Evolutionary conservation across 805 yeast species (phyloP).

Genomic region (Pichia phayaonensis): DNA sequence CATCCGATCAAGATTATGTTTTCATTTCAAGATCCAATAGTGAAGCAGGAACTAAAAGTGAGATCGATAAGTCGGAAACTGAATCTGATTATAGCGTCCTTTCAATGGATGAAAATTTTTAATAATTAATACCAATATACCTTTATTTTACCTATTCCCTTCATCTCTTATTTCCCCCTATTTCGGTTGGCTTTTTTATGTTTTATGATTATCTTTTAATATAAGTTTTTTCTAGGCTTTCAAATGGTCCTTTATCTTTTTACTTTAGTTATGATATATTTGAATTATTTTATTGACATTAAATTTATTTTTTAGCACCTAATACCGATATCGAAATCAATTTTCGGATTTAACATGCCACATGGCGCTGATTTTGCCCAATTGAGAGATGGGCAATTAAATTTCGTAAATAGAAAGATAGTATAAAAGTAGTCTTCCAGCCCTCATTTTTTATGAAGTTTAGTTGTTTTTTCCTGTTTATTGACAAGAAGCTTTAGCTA

Average conservation of each 20-base stretch:
- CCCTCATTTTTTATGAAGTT: background rate
- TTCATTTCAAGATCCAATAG: background rate
- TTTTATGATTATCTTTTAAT: too few species aligned
- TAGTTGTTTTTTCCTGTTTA: background rate
- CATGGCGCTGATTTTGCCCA: background rate
- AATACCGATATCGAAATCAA: background rate
- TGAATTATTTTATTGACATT: too few species aligned
- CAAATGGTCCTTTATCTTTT: background rate
- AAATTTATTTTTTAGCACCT: background rate
- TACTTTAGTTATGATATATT: too few species aligned
- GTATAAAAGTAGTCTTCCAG: background rate
- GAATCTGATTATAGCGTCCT: slow-evolving; percentile 6
- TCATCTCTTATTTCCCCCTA: background rate
- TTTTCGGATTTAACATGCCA: background rate
- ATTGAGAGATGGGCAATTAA: background rate
- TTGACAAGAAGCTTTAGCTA: background rate
- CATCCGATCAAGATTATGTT: slow-evolving; percentile 2
- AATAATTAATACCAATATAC: background rate
- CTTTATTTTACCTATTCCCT: too few species aligned
- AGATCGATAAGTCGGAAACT: background rate
- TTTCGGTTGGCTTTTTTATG: background rate
- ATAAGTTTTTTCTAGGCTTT: too few species aligned
- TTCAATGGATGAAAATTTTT: slow-evolving; percentile 1
- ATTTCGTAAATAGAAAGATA: background rate
- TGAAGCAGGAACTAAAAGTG: background rate